Percentiles rank a stretch among this genome's conserved stretches.
These are phyloP conservation scores for Acacia concinna DNA, from an alignment of 331 rosid species.

Conservation along the genomic window DNA sequence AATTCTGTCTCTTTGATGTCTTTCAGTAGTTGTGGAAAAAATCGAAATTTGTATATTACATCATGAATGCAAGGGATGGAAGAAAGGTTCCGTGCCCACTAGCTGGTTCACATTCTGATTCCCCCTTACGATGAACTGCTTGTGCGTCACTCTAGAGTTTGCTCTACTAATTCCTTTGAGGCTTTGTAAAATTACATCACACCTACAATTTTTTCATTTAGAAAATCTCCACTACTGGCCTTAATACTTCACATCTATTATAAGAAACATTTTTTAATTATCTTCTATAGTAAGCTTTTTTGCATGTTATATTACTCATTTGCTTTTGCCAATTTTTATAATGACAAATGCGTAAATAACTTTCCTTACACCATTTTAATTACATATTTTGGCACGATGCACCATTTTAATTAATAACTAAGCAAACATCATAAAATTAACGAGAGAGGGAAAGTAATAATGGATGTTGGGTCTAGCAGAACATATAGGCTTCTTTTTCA, in stretches of 20 bases:
- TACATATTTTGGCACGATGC: background rate
- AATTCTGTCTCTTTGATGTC: background rate
- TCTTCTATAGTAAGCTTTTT: background rate
- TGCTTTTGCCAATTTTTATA: background rate
- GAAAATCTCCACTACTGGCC: background rate
- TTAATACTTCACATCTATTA: background rate
- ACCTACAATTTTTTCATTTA: background rate
- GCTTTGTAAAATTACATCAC: background rate
- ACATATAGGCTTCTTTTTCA: no score
- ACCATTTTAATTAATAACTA: background rate
- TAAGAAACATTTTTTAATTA: background rate
- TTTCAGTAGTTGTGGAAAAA: constrained; percentile 23
- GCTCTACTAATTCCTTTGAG: background rate
- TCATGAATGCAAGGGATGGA: background rate
- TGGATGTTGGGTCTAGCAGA: no score
- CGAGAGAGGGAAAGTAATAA: background rate
- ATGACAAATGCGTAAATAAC: background rate
- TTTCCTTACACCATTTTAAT: background rate
- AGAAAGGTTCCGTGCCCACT: background rate
- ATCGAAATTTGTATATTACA: background rate
- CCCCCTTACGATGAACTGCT: background rate
- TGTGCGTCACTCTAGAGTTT: background rate
- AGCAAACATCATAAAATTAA: background rate
- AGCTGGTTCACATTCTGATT: background rate
- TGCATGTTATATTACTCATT: background rate